Percentiles rank a stretch among this genome's conserved stretches.
Evolutionary conservation across 1,284 basidiomycete genomes (phyloP).

Genomic region (Athelia psychrophila): DNA sequence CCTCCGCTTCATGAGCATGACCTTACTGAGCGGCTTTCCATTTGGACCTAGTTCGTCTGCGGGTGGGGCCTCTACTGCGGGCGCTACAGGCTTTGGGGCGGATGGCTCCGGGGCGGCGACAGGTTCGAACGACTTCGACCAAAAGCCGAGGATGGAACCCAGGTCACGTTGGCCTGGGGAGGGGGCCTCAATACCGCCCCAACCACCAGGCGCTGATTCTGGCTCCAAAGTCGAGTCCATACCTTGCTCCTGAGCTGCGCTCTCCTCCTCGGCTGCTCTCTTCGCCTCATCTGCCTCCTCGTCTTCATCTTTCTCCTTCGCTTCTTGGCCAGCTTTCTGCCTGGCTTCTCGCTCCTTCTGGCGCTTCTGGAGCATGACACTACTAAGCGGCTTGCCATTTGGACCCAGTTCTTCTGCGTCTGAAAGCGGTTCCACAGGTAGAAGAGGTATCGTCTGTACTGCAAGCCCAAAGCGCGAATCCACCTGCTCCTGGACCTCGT

Average conservation of each 20-base stretch:
- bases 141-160: not conserved
- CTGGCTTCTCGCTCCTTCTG: constrained; percentile 6
- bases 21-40: not conserved
- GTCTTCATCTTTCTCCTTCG: constrained; percentile 12
- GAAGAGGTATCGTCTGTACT: no score
- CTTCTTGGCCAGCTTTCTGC: constrained; percentile 10
- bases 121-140: not conserved
- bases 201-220: not conserved
- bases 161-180: not conserved
- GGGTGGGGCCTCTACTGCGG: not conserved
- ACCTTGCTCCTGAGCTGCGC: constrained; percentile 12
- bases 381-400: constrained; percentile 2
- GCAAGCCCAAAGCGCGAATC: no score
- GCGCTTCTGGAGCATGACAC: not conserved
- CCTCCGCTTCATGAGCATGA: not conserved
- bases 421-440: not conserved
- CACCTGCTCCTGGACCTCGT: no score
- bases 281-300: constrained; percentile 12
- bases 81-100: not conserved
- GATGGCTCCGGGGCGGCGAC: not conserved
- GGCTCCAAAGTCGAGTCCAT: not conserved
- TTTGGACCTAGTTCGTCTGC: not conserved
- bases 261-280: constrained; percentile 11
- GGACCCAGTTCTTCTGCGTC: not conserved
- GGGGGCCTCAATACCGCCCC: not conserved